Conservation (phyloP, 2,329 filamentous ascomycete species). For the Claviceps digitariae region DNA sequence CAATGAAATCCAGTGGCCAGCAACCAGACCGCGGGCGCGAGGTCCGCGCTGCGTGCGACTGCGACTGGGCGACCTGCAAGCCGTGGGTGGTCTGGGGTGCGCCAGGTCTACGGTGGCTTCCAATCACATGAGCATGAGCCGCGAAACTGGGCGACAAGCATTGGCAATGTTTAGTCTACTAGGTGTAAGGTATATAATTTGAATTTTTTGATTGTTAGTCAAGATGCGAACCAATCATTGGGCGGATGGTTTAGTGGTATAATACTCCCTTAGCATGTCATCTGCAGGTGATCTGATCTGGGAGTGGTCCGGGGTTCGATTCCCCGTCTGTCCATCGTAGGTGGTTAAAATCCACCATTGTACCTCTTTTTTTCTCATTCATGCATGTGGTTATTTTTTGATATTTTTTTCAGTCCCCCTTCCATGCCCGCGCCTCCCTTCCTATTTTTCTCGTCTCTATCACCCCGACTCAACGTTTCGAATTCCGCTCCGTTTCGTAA, state of each 20-base stretch:
- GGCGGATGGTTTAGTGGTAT: conserved; percentile 8
- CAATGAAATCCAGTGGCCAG: conserved; percentile 3
- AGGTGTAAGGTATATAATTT: too few species aligned
- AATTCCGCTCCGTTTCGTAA: too few species aligned
- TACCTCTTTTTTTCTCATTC: neutral
- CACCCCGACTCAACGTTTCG: too few species aligned
- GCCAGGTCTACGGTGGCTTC: neutral
- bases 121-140: conserved; percentile 3
- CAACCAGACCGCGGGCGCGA: conserved; percentile 1
- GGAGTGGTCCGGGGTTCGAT: conserved; percentile 13
- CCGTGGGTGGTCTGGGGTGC: neutral
- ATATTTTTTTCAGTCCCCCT: neutral
- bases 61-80: conserved; percentile 1
- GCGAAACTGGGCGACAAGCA: too few species aligned
- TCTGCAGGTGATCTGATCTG: neutral
- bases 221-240: neutral
- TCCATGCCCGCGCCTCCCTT: too few species aligned
- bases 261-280: conserved; percentile 6
- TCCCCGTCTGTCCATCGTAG: conserved; percentile 9
- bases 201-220: too few species aligned
- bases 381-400: neutral
- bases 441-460: too few species aligned
- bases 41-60: conserved; percentile 3
- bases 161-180: too few species aligned
- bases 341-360: neutral